Evolutionary conservation across 768 basidiomycete genomes (phyloP).

Genomic region (Boletus rex-veris): DNA sequence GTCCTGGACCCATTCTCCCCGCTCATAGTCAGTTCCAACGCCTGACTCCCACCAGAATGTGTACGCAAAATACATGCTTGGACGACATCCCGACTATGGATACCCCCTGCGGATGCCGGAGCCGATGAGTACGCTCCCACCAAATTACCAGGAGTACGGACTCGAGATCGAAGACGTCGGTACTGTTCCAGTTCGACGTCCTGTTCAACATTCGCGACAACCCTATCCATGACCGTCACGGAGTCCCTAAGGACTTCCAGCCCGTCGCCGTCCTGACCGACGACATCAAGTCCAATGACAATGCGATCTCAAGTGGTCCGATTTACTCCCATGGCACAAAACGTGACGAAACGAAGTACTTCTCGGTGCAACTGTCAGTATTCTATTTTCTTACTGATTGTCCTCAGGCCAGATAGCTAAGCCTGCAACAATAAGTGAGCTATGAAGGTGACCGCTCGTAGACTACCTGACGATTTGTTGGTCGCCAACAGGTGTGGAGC

Average conservation of each 20-base stretch:
- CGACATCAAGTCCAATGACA: neutral
- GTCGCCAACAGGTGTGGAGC: neutral
- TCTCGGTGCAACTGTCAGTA: neutral
- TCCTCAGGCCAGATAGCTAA: neutral
- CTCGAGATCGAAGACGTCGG: conserved; percentile 1
- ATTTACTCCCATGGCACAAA: neutral
- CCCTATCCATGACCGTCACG: neutral
- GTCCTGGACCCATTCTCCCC: too few relatives aligned
- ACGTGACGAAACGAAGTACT: neutral
- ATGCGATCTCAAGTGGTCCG: neutral
- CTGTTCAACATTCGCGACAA: neutral
- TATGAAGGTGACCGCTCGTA: too few relatives aligned
- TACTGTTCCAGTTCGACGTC: neutral
- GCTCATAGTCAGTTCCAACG: too few relatives aligned
- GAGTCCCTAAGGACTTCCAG: neutral
- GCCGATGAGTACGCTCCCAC: neutral
- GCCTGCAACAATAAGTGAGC: neutral
- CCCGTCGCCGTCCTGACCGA: neutral
- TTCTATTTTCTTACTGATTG: neutral
- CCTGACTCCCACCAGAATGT: neutral
- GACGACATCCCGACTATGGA: neutral
- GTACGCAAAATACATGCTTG: neutral
- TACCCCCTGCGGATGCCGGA: conserved; percentile 1
- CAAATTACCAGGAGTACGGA: neutral
- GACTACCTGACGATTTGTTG: neutral